These are phyloP conservation scores for Mrakia blollopis DNA, from an alignment of 768 basidiomycete genomes.

Conservation along the genomic window DNA sequence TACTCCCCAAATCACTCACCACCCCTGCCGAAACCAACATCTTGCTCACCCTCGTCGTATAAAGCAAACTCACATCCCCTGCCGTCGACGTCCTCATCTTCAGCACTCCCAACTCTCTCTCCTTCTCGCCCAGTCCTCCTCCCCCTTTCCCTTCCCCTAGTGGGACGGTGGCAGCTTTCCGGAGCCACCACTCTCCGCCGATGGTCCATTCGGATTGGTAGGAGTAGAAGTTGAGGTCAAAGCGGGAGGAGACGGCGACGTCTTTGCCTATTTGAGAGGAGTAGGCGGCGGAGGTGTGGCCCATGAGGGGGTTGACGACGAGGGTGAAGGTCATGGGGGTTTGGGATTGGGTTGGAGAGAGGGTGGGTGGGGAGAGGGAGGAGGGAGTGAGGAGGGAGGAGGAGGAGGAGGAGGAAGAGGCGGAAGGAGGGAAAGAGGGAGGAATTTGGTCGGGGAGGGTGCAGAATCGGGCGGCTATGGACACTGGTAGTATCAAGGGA, in stretches of 20 bases:
- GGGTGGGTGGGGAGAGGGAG: neutral
- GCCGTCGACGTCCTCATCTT: conserved; percentile 7
- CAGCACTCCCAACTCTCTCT: conserved; percentile 19
- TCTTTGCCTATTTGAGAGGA: conserved; percentile 80
- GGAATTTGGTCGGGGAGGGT: conserved; percentile 65
- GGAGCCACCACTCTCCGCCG: conserved; percentile 94
- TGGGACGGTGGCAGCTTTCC: conserved; percentile 44
- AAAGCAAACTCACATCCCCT: conserved; percentile 73
- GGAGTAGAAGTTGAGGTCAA: conserved; percentile 94
- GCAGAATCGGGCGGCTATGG: conserved; percentile 88
- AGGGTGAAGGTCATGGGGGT: conserved; percentile 93
- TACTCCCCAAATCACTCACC: conserved; percentile 79
- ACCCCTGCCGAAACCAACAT: conserved; percentile 86
- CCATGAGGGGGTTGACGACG: conserved; percentile 92
- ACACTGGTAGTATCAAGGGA: conserved; percentile 57
- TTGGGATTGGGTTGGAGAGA: conserved; percentile 53
- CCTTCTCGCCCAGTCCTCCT: conserved; percentile 31
- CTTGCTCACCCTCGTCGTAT: conserved; percentile 87
- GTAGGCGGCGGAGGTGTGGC: conserved; percentile 86
- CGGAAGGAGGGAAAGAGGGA: neutral
- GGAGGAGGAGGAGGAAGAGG: conserved; percentile 40
- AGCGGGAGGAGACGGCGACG: conserved; percentile 74
- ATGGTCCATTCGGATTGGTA: conserved; percentile 95
- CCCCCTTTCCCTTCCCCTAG: too few relatives aligned
- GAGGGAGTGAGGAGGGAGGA: conserved; percentile 24